Base-by-base conservation (phyloP, 1,284 basidiomycete genomes). In the Entoloma clypeatum region DNA sequence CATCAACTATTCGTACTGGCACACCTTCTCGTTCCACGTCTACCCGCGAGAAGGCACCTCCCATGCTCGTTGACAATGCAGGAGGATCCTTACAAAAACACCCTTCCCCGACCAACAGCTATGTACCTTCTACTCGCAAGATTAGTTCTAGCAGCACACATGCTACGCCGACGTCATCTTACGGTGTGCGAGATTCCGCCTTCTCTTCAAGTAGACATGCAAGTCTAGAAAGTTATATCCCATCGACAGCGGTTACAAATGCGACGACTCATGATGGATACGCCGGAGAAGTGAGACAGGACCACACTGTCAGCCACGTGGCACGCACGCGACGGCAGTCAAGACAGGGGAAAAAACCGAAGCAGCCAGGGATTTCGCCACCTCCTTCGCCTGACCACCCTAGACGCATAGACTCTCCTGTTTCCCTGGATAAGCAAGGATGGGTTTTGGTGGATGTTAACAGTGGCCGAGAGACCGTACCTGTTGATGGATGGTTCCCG, bases 401-500 rank as follows among this genome's bases (percentile, higher is more conserved):
- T 10, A 45, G 46, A n/a, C 42, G 51, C 18, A 48, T 43, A 36
- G 57, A 55, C 37, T 51, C 51, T 10, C 40, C 35, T 7, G 48
- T 36, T n/a, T 44, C 44, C 2, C 54, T 54, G 17, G 52, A 54
- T 25, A 61, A 65, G 14, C 56, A 74, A 61, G 74, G 80, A 40
- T 83, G 80, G 80, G 81, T 83, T 4, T 59, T 84, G 34, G 74
- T 83, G 30, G 81, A 81, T 46, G 71, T 83, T 19, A 78, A 80
- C 46, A 68, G 68, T 23, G 44, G n/a, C 52, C 10, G 13, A 9
- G 17, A 23, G 23, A 29, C 13, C 44, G 3, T 27, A 43, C 3
- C 45, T 41, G 3, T 29, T 38, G 7, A 40, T 31, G 18, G n/a
- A 38, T 10, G 38, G 30, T 21, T 39, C 49, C 16, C 43, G 43